Evolutionary conservation across 2,329 filamentous ascomycete species (phyloP).

Genomic region (Conoideocrella luteorostrata): DNA sequence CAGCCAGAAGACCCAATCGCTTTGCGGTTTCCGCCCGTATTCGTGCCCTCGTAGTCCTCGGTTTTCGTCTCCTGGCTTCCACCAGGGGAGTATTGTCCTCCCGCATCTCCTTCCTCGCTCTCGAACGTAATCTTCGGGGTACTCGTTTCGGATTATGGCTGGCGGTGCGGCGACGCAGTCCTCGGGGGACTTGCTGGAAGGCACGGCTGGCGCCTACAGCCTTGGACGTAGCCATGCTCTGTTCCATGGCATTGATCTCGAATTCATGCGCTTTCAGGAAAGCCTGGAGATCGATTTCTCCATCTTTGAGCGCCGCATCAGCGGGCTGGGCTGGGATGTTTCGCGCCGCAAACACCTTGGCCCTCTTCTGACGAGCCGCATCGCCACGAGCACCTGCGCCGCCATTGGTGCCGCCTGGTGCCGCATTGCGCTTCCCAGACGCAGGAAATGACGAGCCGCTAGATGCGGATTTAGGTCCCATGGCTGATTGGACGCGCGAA

Average conservation of each 20-base stretch:
- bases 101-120: conserved; percentile 68
- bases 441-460: conserved; percentile 19
- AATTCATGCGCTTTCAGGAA: conserved; percentile 84
- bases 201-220: conserved; percentile 58
- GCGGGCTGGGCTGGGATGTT: conserved; percentile 44
- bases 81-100: conserved; percentile 88
- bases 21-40: conserved; percentile 72
- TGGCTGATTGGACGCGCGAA: no score
- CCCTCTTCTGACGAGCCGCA: conserved; percentile 33
- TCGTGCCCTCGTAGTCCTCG: conserved; percentile 48
- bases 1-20: conserved; percentile 57
- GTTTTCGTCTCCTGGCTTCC: conserved; percentile 56
- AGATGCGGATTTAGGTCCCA: conserved; percentile 19
- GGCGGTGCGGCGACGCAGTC: conserved; percentile 78
- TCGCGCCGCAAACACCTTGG: conserved; percentile 40
- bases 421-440: conserved; percentile 21
- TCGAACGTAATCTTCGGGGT: conserved; percentile 65
- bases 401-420: conserved; percentile 12
- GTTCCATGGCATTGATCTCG: conserved; percentile 79
- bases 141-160: conserved; percentile 93
- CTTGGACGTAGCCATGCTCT: conserved; percentile 73
- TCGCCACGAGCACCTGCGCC: conserved; percentile 17
- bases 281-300: conserved; percentile 75
- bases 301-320: conserved; percentile 53
- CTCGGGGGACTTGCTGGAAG: conserved; percentile 84